A percentile compares a stretch with the other conserved stretches of the same genome.
Conservation (phyloP, 768 basidiomycete genomes). For the Hysterangium stoloniferum region DNA sequence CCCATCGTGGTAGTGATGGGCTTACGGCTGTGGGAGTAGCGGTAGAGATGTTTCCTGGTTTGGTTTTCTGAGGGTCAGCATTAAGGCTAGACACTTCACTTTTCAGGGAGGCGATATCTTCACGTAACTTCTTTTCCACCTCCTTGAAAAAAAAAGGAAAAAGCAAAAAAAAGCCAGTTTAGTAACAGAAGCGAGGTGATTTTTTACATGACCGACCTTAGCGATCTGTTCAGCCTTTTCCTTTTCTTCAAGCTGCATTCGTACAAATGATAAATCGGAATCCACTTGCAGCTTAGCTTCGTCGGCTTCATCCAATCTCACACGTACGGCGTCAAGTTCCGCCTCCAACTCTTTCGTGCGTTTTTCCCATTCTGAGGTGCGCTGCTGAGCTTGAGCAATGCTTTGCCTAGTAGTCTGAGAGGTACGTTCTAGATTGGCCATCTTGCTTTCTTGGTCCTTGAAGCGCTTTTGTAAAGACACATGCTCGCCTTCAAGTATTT, state of each 20-base stretch:
- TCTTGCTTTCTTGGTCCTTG: slow-evolving; percentile 63
- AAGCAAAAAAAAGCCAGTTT: background rate
- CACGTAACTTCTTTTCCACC: slow-evolving; percentile 58
- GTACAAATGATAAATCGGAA: slow-evolving; percentile 58
- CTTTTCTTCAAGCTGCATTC: slow-evolving; percentile 66
- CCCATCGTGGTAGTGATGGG: slow-evolving; percentile 2
- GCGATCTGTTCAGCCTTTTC: slow-evolving; percentile 61
- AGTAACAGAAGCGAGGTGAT: slow-evolving; percentile 1
- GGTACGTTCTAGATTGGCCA: slow-evolving; percentile 52
- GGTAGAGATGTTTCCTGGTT: background rate
- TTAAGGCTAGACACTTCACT: slow-evolving; percentile 49
- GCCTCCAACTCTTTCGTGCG: slow-evolving; percentile 64
- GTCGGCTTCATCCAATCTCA: slow-evolving; percentile 60
- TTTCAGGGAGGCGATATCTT: slow-evolving; percentile 59
- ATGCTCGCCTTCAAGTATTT: slow-evolving; percentile 60
- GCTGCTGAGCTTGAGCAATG: slow-evolving; percentile 67
- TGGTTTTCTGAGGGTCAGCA: slow-evolving; percentile 46
- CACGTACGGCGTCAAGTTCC: slow-evolving; percentile 50
- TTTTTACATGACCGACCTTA: too few relatives aligned
- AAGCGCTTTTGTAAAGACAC: slow-evolving; percentile 58
- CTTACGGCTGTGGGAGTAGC: slow-evolving; percentile 5
- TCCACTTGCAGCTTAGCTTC: slow-evolving; percentile 59
- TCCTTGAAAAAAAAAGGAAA: slow-evolving; percentile 39
- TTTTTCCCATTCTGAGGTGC: slow-evolving; percentile 74
- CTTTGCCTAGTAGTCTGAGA: slow-evolving; percentile 51